Evolutionary conservation across 2,329 filamentous ascomycete genomes (phyloP), one percentile per base, ranked within the genome.

Genomic region (Aphanocladium album): DNA sequence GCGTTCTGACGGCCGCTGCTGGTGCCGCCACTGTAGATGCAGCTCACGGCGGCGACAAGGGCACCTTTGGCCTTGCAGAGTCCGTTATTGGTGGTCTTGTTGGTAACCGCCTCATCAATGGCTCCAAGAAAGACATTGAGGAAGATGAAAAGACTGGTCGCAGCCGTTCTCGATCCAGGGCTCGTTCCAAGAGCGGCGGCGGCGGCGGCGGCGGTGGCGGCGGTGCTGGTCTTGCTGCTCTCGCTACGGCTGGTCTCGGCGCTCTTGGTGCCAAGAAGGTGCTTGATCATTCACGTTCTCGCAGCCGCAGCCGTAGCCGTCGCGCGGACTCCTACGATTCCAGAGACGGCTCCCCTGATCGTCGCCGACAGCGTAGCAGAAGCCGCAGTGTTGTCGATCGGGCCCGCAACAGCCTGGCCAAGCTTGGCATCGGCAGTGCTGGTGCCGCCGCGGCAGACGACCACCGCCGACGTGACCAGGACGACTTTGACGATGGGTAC

Each of bases 11-110:
- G 23, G 93, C 92, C 52, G 93, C 93, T 27, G 83, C 85, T 27
- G 89, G 91, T 75, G 92, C 93, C 62, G 93, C 90, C 66, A 90
- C 91, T 61, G 89, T 96, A 63, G 91, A 97, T 73, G 86, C 87
- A 9, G 88, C 87, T 25, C 83, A 92, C 46, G 83, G 92, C 68
- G 80, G 82, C 19, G 85, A 88, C 67, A 87, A 90, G 72, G 88
- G 92, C 76, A 96, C 92, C 76, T 85, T 91, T 52, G 89, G 95
- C 68, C 82, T 96, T 60, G 81, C 92, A 45, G 91, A 96, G 73
- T 90, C 93, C 41, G 92, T 96, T 60, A 84, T 97, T 62, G 93
- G 92, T 69, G 93, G 93, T 73, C 83, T 97, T 50, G 85, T 93
- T 35, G 89, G 91, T 49, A 96, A 92, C 75, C 89, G 90, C 59